Base-by-base conservation (phyloP, 2,329 filamentous ascomycete species). In the Colletotrichum acutatum region DNA sequence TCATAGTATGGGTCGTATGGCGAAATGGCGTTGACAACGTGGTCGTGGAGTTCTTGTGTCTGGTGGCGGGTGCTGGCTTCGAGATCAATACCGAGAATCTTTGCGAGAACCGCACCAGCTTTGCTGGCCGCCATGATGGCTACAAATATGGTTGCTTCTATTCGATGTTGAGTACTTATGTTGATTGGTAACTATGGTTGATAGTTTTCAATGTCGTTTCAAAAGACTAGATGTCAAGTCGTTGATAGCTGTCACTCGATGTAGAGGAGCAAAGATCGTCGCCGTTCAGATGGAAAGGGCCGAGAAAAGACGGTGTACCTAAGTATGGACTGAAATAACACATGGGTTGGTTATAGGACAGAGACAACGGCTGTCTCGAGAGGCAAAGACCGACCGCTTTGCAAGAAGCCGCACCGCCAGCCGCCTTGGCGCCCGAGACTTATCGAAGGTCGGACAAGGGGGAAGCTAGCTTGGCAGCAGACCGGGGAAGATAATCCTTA, bases 11-110 rank as follows among this genome's bases (percentile, higher is more conserved):
- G 34, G 1, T 74, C 68, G 68, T 68, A 62, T 22, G 71, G 71
- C n/a, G 62, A 66, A 24, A 74, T 72, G 3, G 63, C 19, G 12
- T 26, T 34, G 5, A 62, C 24, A 26, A 68, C 34, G 19, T 64
- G 68, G 19, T 67, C 46, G 26, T 63, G 49, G 6, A 72, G 30
- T 34, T 74, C 68, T 22, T 19, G 16, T 34, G 71, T 71, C n/a
- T 72, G 71, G 54, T 74, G 63, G 24, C 71, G 71, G 2, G 57
- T 68, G 62, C 71, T 72, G 53, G 62, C 85, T 71, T 95, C 89
- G 34, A 97, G 85, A 81, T 97, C 93, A 86, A 98, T 97, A 68
- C 94, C 93, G 34, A 98, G 87, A 72, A 87, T 87, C 82, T 94
- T 97, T 80, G 95, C 95, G 80, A 97, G 81, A 76, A 86, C 85